phyloP scores from a whole-genome alignment of 1,139 yeast species.

The Suhomyces terraborum region DNA sequence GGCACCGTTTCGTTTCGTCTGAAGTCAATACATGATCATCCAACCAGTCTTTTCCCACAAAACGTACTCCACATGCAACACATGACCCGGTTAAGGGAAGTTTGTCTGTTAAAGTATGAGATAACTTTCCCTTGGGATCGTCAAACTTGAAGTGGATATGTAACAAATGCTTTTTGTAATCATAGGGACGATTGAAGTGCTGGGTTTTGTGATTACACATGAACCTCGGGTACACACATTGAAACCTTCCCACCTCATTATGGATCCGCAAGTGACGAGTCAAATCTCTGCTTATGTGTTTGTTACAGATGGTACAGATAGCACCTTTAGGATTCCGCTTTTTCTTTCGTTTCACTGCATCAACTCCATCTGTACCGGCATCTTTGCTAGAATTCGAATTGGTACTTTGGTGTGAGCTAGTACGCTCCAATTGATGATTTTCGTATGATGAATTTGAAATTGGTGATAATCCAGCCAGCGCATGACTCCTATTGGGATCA shows the following conservation, averaged over 20 bases:
- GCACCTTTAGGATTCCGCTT: constrained; percentile 43
- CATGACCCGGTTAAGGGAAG: constrained; percentile 43
- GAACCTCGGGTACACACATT: constrained; percentile 45
- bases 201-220: constrained; percentile 50
- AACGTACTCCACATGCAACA: constrained; percentile 39
- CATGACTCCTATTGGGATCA: neutral
- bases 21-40: constrained; percentile 42
- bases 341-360: constrained; percentile 22
- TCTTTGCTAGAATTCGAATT: constrained; percentile 18
- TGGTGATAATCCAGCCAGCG: constrained; percentile 5
- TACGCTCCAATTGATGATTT: constrained; percentile 9
- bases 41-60: constrained; percentile 44
- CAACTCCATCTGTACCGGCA: constrained; percentile 9
- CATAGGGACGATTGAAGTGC: constrained; percentile 51
- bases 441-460: constrained; percentile 9
- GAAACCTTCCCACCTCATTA: constrained; percentile 49
- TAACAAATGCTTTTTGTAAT: constrained; percentile 49
- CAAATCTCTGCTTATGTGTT: constrained; percentile 46
- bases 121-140: constrained; percentile 45
- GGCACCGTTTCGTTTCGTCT: constrained; percentile 18
- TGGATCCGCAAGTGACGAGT: constrained; percentile 51
- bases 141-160: constrained; percentile 50
- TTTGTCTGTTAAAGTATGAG: constrained; percentile 47
- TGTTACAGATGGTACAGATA: constrained; percentile 43
- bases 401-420: constrained; percentile 29